Conservation (phyloP, 169 alveolate genomes). For the Plasmodium gaboni region DNA sequence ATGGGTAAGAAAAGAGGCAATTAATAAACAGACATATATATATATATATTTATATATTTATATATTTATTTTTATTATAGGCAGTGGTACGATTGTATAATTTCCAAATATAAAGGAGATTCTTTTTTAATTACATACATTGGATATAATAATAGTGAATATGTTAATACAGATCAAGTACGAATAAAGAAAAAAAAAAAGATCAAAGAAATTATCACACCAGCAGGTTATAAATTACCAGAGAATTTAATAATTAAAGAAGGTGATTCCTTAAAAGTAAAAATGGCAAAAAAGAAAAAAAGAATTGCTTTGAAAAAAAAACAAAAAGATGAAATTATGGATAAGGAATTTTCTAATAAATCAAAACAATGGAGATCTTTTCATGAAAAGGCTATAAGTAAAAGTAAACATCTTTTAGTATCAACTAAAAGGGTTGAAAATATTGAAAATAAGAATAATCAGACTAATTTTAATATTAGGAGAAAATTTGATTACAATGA, state of each 20-base stretch:
- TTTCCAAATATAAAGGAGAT: slow-evolving; percentile 79
- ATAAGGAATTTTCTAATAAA: slow-evolving; percentile 79
- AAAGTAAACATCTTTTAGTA: slow-evolving; percentile 55
- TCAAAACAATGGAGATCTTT: slow-evolving; percentile 84
- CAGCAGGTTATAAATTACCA: slow-evolving; percentile 86
- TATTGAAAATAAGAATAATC: slow-evolving; percentile 43
- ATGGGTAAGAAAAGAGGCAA: slow-evolving; percentile 29
- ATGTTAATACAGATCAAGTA: slow-evolving; percentile 81
- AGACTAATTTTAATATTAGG: slow-evolving; percentile 24
- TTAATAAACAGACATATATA: background rate
- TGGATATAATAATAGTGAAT: slow-evolving; percentile 85
- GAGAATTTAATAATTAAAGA: slow-evolving; percentile 84
- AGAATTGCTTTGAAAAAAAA: slow-evolving; percentile 84
- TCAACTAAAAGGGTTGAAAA: slow-evolving; percentile 57
- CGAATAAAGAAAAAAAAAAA: slow-evolving; percentile 67
- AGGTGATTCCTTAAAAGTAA: slow-evolving; percentile 81
- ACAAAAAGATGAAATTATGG: slow-evolving; percentile 81
- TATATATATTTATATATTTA: background rate
- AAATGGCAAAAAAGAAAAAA: slow-evolving; percentile 82
- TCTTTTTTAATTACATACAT: slow-evolving; percentile 82
- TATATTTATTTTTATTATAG: slow-evolving; percentile 33
- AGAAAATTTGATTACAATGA: slow-evolving; percentile 63
- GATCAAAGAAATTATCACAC: slow-evolving; percentile 83
- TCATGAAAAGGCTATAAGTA: slow-evolving; percentile 81
- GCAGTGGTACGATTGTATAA: slow-evolving; percentile 85